Conservation (phyloP, 2,329 filamentous ascomycete genomes). For the Colletotrichum acutatum region DNA sequence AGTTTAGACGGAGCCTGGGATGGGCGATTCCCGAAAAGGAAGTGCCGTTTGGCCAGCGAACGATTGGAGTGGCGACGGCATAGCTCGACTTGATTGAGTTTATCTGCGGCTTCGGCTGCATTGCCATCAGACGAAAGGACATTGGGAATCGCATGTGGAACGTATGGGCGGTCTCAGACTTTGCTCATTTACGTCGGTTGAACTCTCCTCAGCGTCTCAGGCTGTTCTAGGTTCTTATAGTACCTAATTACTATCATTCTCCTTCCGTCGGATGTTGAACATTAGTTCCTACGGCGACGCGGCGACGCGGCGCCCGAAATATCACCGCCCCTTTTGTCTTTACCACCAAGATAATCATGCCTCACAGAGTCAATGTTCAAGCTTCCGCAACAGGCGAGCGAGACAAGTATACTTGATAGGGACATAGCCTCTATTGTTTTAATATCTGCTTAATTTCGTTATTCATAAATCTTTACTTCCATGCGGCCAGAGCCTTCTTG, state of each 20-base stretch:
- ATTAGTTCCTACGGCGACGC: no score
- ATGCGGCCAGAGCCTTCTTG: slow-evolving; percentile 13
- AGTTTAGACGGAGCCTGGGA: background rate
- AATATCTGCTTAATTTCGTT: background rate
- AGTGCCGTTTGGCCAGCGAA: background rate
- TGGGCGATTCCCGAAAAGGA: background rate
- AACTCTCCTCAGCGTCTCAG: background rate
- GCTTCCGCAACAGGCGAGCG: no score
- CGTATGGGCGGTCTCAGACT: background rate
- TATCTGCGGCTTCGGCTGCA: background rate
- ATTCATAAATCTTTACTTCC: background rate
- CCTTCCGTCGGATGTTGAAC: no score
- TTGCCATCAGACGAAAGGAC: background rate
- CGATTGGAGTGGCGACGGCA: background rate
- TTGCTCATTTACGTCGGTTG: background rate
- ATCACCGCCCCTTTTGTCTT: no score
- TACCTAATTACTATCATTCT: no score
- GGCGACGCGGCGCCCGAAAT: no score
- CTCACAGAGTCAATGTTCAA: no score
- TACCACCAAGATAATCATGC: no score
- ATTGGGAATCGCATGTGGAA: background rate
- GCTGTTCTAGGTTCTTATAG: no score
- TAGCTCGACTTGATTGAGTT: background rate
- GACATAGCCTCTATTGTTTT: background rate
- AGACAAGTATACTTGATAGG: no score